Conservation (phyloP, 2,329 filamentous ascomycete species). For the Ambrosiella beaveri region DNA sequence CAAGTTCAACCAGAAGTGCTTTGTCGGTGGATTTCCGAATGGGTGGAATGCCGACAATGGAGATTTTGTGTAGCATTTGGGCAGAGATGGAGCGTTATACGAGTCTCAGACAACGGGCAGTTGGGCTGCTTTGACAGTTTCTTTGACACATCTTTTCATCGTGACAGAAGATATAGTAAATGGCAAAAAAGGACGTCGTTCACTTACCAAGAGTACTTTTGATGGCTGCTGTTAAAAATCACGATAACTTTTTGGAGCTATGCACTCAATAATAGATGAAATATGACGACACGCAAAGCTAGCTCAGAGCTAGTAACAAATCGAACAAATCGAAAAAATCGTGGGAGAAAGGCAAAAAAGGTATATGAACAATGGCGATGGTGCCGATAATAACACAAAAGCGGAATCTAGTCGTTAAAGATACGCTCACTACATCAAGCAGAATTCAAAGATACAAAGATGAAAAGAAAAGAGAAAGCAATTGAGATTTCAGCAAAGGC, state of each 20-base stretch:
- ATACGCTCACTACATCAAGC: no score
- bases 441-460: background rate
- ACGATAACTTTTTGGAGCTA: background rate
- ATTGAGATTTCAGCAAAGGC: background rate
- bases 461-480: background rate
- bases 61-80: background rate
- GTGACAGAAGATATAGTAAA: no score
- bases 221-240: background rate
- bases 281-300: background rate
- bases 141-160: no score
- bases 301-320: no score
- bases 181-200: no score
- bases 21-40: background rate
- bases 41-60: background rate
- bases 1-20: background rate
- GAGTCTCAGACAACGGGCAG: background rate
- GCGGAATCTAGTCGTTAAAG: no score
- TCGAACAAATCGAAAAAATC: no score
- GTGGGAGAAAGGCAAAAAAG: no score
- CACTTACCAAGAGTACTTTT: no score
- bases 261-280: background rate
- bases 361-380: no score
- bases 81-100: background rate
- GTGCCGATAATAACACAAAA: no score
- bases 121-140: background rate